Percentiles rank a stretch among this genome's conserved stretches.
Conservation (phyloP, 169 alveolate species). For the Plasmodium sp. region DNA sequence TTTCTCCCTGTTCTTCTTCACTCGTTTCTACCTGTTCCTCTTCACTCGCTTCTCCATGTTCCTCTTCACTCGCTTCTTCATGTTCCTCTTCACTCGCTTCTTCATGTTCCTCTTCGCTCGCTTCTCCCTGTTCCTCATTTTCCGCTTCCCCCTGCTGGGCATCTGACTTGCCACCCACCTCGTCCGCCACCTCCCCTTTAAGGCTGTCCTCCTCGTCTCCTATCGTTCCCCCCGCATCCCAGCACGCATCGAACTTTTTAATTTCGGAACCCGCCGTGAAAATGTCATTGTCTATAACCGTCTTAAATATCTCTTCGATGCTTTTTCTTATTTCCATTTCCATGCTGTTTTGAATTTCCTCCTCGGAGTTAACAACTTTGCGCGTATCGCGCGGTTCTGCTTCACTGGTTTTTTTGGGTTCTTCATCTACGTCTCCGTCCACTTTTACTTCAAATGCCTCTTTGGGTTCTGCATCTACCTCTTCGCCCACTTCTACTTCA, state of each 20-base stretch:
- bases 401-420: neutral
- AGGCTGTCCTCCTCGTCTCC: neutral
- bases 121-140: neutral
- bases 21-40: neutral
- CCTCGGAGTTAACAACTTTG: conserved; percentile 17
- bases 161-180: neutral
- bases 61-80: neutral
- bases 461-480: too few relatives aligned
- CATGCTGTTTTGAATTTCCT: conserved; percentile 14
- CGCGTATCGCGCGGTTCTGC: neutral
- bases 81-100: neutral
- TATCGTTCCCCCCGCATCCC: neutral
- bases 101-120: neutral
- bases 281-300: neutral
- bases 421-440: too few relatives aligned
- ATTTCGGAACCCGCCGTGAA: neutral
- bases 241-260: neutral
- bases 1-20: too few relatives aligned
- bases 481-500: too few relatives aligned
- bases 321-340: conserved; percentile 56
- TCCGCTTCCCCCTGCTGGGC: neutral
- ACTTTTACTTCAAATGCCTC: neutral
- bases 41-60: neutral
- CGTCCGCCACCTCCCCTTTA: neutral
- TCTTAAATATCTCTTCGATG: conserved; percentile 13